Evolutionary conservation across 148 eudicot genomes (phyloP).

Genomic region (Talinum fruticosum): DNA sequence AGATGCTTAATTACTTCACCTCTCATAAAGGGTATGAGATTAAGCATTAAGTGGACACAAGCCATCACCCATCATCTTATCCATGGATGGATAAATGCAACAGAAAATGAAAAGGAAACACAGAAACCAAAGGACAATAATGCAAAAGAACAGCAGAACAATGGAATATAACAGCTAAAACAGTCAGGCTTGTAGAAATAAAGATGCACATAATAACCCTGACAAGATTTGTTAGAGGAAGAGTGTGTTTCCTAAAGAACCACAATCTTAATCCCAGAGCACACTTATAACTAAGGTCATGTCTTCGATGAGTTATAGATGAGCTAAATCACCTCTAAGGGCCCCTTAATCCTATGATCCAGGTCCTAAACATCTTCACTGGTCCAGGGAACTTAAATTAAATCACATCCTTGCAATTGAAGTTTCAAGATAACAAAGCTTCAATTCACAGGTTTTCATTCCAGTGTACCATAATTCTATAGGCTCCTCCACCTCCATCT

Average conservation of each 20-base stretch:
- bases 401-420: not conserved
- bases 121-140: not conserved
- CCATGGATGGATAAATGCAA: not conserved
- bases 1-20: not conserved
- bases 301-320: not conserved
- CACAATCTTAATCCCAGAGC: not conserved
- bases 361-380: not conserved
- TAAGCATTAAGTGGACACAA: conserved; percentile 4
- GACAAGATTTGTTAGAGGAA: not conserved
- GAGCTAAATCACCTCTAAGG: not conserved
- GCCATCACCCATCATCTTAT: not conserved
- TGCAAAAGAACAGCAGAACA: not conserved
- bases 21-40: not conserved
- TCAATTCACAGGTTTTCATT: not conserved
- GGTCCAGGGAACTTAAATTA: not conserved
- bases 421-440: not conserved
- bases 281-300: not conserved
- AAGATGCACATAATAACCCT: not conserved
- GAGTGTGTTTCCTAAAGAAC: not conserved
- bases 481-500: not conserved
- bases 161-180: not conserved
- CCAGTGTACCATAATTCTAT: not conserved
- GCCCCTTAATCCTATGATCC: not conserved
- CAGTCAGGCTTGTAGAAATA: not conserved
- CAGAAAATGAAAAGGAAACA: not conserved